Base-by-base conservation (phyloP, 805 yeast genomes). In the Clavispora phyllophila region DNA sequence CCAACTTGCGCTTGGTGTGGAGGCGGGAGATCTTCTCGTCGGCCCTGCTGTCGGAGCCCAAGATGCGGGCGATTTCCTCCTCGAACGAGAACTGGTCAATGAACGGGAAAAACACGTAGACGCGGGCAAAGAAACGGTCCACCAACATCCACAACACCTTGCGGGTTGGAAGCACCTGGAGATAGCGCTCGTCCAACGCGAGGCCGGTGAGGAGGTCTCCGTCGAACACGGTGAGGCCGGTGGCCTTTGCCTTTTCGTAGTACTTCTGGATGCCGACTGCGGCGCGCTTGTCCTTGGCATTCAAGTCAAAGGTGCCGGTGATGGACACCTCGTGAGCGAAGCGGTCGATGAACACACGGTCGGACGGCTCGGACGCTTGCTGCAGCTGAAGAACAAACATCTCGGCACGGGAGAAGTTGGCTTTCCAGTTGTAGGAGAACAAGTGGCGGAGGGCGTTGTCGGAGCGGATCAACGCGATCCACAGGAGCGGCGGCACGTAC, bases 101-200 rank as follows among this genome's bases (percentile, higher is more conserved):
- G 47, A 75, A 79, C 3, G 93, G 90, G 51, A 83, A 67, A 43
- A 75, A 81, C 12, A 85, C 75, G 56, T 84, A 84, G 5, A 83
- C 61, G 26, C 72, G 68, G 9, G 68, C 70, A 55, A 63, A 63
- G 36, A 55, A 63, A 4, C 61, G 50, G 34, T 56, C 57, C 17
- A 56, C 43, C 19, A 62, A 43, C 14, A 49, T 36, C 66, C 66
- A 60, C 13, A 61, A 39, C 13, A 54, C 60, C 36, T 47, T 54
- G 19, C 50, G 46, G 9, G 51, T 46, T 13, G 67, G 68, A 15
- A 62, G 49, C 8, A 56, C 43, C 10, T 44, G 27, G 37, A 40
- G 39, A 15, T 60, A 53, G 23, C 54, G 51, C 17, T 47, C 50
- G 13, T 53, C 32, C n/a, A 60, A 39, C 36, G 51, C 52, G 29